A percentile compares a stretch with the other conserved stretches of the same genome.
phyloP scores from a whole-genome alignment of 352 stramenopile genomes.

The Pythium volutum region DNA sequence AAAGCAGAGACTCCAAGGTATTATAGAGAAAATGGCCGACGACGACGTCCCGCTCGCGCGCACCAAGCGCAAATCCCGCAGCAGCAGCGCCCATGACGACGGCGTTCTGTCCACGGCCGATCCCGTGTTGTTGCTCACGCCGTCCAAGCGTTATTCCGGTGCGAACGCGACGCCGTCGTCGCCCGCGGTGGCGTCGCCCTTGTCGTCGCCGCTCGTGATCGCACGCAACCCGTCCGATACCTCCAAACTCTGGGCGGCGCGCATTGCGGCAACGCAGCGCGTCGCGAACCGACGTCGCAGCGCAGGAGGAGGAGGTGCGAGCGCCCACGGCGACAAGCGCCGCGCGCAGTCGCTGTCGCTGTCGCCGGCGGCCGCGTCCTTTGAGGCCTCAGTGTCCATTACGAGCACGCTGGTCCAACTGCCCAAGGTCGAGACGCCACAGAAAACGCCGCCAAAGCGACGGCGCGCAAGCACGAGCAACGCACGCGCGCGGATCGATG shows the following conservation, averaged over 20 bases:
- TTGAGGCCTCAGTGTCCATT: slow-evolving; percentile 7
- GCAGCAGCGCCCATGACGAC: neutral
- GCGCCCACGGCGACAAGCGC: neutral
- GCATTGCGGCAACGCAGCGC: slow-evolving; percentile 8
- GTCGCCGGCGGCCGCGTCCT: slow-evolving; percentile 4
- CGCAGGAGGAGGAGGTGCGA: too few species aligned
- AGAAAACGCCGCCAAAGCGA: neutral
- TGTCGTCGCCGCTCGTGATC: slow-evolving; percentile 10
- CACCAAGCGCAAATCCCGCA: slow-evolving; percentile 11
- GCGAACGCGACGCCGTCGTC: neutral
- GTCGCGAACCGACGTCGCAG: neutral
- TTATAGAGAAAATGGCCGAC: neutral
- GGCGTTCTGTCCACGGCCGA: neutral
- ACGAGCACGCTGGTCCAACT: neutral
- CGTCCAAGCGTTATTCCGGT: slow-evolving; percentile 1
- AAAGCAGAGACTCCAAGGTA: neutral
- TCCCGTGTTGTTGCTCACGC: neutral
- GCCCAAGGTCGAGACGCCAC: neutral
- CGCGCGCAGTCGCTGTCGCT: slow-evolving; percentile 7
- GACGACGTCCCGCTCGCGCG: neutral
- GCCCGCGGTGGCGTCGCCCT: neutral
- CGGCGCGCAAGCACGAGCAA: neutral
- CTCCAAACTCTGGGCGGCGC: slow-evolving; percentile 8
- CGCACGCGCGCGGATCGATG: neutral
- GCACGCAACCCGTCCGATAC: slow-evolving; percentile 10